Evolutionary conservation across 2,329 filamentous ascomycete genomes (phyloP), one percentile per base, ranked within the genome.

Genomic region (Epichloe glyceriae): DNA sequence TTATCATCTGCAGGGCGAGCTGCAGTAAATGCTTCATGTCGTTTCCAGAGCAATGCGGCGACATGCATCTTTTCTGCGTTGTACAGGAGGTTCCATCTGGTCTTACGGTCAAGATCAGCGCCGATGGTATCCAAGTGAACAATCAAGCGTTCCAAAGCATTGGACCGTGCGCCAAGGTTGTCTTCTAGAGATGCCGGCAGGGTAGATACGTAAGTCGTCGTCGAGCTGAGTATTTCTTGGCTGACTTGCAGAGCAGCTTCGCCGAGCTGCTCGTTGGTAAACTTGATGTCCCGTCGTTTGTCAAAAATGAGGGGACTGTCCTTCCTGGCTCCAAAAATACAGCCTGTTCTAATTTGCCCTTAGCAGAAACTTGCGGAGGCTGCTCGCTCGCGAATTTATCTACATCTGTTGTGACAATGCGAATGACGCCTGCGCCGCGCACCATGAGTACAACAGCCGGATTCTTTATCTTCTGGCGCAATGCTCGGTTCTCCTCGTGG

Each of bases 261-360:
- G 53, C 86, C 83, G 26, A 94, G 76, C 59, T 95, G 87, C 22
- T 79, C 72, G 17, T 76, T 68, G 0, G 80, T 73, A 56, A 93
- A 95, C 4, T 76, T 73, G 45, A 83, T 71, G 50, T 82, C 80
- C 39, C 79, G 73, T 55, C 80, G 79, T 42, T 82, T 78, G 42
- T 84, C 79, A 59, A 98, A 88, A 54, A 89, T 82, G n/a, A 98
- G 70, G n/a, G 91, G 86, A 59, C 89, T 97, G 60, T 87, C 82
- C 54, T 83, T 77, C 62, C 86, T 82, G 46, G 80, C 81, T 2
- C 90, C 90, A 63, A 88, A 97, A 96, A 97, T 1, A 97, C 86
- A 2, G 90, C 90, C 68, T 98, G 90, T 62, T 96, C 88, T 40
- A 98, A 76, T 67, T 93, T 95, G 67, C 82, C 87, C 67, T 88